Evolutionary conservation across 495 filamentous ascomycete genomes (phyloP).

Genomic region (Endocarpon pusillum): DNA sequence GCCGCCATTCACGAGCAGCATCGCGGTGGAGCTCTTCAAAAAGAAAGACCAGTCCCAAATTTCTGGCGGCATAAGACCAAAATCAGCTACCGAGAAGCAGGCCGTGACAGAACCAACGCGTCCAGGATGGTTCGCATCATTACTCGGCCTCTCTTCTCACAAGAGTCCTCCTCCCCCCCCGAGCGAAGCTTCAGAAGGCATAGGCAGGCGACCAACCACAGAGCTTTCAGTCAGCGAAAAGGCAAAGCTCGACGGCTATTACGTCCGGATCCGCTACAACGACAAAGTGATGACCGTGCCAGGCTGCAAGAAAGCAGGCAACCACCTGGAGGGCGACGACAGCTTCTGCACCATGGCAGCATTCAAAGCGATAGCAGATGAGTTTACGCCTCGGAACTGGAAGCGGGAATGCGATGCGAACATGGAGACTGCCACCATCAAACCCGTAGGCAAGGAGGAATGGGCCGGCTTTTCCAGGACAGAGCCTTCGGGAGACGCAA

Average conservation of each 20-base stretch:
- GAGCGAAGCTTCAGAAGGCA: slow-evolving; percentile 10
- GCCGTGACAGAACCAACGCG: slow-evolving; percentile 10
- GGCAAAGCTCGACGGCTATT: slow-evolving; percentile 48
- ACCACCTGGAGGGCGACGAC: slow-evolving; percentile 77
- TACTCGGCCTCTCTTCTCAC: slow-evolving; percentile 14
- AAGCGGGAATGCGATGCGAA: slow-evolving; percentile 54
- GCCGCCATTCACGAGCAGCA: slow-evolving; percentile 83
- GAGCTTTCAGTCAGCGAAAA: slow-evolving; percentile 17
- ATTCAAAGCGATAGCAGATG: slow-evolving; percentile 84
- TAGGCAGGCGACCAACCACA: slow-evolving; percentile 18
- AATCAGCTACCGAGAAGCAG: slow-evolving; percentile 15
- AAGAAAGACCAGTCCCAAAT: slow-evolving; percentile 14
- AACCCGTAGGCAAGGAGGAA: slow-evolving; percentile 27
- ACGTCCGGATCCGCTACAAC: slow-evolving; percentile 90
- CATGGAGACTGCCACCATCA: too few species aligned
- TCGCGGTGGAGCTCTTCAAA: slow-evolving; percentile 80
- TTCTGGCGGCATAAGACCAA: slow-evolving; percentile 5
- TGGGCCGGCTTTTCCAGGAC: slow-evolving; percentile 41
- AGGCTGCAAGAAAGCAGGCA: slow-evolving; percentile 58
- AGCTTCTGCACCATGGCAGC: slow-evolving; percentile 82
- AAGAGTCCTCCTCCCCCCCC: slow-evolving; percentile 9
- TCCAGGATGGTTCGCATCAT: slow-evolving; percentile 17
- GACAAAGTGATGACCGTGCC: slow-evolving; percentile 65
- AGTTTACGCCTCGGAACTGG: slow-evolving; percentile 73
- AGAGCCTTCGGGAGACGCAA: too few species aligned